Base-by-base conservation (phyloP, 441 rosid genomes). In the Populus hybrid region DNA sequence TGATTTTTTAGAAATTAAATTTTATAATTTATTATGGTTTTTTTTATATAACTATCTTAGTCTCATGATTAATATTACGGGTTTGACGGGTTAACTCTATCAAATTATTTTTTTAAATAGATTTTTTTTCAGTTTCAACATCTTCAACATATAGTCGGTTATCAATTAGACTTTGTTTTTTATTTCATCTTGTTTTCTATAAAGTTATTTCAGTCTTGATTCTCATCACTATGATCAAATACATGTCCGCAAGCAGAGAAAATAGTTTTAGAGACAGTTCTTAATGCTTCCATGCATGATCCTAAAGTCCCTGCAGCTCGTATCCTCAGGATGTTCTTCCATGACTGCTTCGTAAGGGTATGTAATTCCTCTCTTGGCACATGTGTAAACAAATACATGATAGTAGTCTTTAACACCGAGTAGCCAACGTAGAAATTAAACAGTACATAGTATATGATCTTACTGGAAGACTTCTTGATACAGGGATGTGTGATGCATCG, bases 401-500 rank as follows among this genome's bases (percentile, higher is more conserved):
- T 8, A 59, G 53, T 11, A 42, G 53, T 42, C 53, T 42, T 42
- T 12, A 12, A 12, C 53, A 3, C 30, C 30, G 30, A 42, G 16
- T 42, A 42, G 16, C 5, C 16, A 46, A 46, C 8, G 61, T 40
- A 21, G 34, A 76, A 53, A 26, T 26, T 26, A 26, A 18, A 59
- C 20, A 38, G 24, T 69, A 64, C 3, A 11, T n/a, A 34, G 20
- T 26, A n/a, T 26, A 12, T 57, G 9, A 38, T 59, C 42, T 71
- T 53, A 36, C 32, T 63, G 5, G 61, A 53, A 14, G 11, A 42
- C 9, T 10, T 69, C 26, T 72, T 74, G 66, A 70, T 63, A 32
- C 40, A 92, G 97, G 98, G 97, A 77, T 93, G 97, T 93, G 97
- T 69, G 97, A 93, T 75, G 94, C 95, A 24, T n/a, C n/a, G n/a